Evolutionary conservation across 108 stramenopile species (phyloP).

Genomic region (Epithemia pelagica): DNA sequence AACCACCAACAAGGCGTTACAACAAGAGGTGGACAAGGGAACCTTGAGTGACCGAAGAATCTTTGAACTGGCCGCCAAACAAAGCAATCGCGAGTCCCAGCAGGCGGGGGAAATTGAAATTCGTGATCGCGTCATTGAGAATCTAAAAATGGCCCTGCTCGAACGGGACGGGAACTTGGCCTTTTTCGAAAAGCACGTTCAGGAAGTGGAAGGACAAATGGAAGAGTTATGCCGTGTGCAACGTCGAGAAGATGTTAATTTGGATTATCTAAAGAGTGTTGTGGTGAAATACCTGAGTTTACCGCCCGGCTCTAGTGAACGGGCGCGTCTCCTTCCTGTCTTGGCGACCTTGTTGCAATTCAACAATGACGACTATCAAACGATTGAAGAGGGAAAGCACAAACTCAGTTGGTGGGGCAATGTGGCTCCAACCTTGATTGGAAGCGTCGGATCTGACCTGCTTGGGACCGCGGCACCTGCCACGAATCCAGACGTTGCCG

Average conservation of each 20-base stretch:
- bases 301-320: conserved; percentile 80
- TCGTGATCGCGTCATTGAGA: conserved; percentile 65
- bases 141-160: conserved; percentile 52
- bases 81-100: conserved; percentile 78
- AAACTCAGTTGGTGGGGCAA: conserved; percentile 75
- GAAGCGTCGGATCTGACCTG: not conserved
- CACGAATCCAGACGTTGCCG: conserved; percentile 13
- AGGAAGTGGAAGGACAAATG: conserved; percentile 63
- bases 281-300: conserved; percentile 85
- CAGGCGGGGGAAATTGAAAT: conserved; percentile 68
- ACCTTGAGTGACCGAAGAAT: conserved; percentile 79
- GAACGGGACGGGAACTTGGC: conserved; percentile 71
- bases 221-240: conserved; percentile 70
- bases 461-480: not conserved
- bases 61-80: conserved; percentile 82
- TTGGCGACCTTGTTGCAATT: conserved; percentile 78
- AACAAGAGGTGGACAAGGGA: conserved; percentile 82
- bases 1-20: conserved; percentile 60
- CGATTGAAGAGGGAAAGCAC: conserved; percentile 79
- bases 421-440: conserved; percentile 52
- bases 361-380: conserved; percentile 70
- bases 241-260: conserved; percentile 80
- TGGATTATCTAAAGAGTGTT: conserved; percentile 87
- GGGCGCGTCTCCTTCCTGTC: conserved; percentile 71
- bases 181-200: conserved; percentile 48